Base-by-base conservation (phyloP, 192 early-diverging fungal genomes). In the Backusella morwellensis region DNA sequence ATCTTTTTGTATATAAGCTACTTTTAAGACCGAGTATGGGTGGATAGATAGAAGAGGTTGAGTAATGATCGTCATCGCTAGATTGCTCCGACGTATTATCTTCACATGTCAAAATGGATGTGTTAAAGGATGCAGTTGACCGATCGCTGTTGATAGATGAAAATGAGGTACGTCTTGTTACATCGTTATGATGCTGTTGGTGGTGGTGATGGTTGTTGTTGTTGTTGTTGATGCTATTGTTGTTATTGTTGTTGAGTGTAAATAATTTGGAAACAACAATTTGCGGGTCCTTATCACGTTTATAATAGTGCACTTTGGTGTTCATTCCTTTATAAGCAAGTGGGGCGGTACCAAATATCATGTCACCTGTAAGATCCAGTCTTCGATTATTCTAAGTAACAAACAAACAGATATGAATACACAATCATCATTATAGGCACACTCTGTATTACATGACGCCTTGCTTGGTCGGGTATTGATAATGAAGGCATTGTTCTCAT, bases 321-420 rank as follows among this genome's bases (percentile, higher is more conserved):
- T 79, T 80, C 66, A 81, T 84, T 68, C 86, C 86, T 66, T 87
- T 87, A 77, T 87, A 85, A 21, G 84, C 81, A 15, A 87, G 75
- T 7, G 86, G 86, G 8, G 86, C 82, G 34, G 86, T 85, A 66
- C 86, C 86, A 75, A 87, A 87, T 73, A 87, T 87, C 73, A 87
- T 83, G 36, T 87, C 85, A 63, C 82, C 84, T 47, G 84, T 80
- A 59, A 85, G 70, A 50, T 85, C 84, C 29, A 85, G 44, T 66
- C 73, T 69, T 32, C 76, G 71, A 52, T 74, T 70, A 40, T 40
- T 73, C 72, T 81, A 71, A 68, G 26, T 35, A 44, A 47, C 38
- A 52, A 47, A 12, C 17, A 29, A 69, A 47, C 19, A 4, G 38
- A 40, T 14, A 70, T 32, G 26, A 32, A 3, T 17, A 19, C 42